A percentile compares a stretch with the other conserved stretches of the same genome.
phyloP scores from a whole-genome alignment of 495 filamentous ascomycete genomes.

The Neurospora sp. region DNA sequence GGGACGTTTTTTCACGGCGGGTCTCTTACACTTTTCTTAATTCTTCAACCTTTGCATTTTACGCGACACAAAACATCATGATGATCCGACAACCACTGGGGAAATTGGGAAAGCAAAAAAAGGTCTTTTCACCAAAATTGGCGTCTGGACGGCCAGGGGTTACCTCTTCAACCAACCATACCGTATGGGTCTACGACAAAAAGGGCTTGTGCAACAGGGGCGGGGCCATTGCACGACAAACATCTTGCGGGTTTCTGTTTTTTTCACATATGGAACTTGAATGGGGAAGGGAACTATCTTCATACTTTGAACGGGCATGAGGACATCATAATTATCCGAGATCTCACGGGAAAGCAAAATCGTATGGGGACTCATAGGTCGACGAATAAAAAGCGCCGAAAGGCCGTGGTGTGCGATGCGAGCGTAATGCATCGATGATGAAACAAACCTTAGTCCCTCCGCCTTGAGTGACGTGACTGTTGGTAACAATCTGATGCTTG shows the following conservation, averaged over 20 bases:
- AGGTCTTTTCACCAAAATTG: slow-evolving; percentile 7
- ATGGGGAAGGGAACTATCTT: neutral
- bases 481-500: neutral
- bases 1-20: slow-evolving; percentile 10
- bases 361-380: neutral
- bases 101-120: slow-evolving; percentile 21
- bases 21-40: slow-evolving; percentile 9
- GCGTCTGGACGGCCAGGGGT: slow-evolving; percentile 21
- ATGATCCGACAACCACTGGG: slow-evolving; percentile 15
- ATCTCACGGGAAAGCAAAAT: neutral
- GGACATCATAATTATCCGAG: neutral
- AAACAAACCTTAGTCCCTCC: neutral
- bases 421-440: neutral
- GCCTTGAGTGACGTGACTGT: neutral
- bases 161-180: slow-evolving; percentile 6
- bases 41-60: slow-evolving; percentile 4
- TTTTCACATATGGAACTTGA: neutral
- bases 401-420: neutral
- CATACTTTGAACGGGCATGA: neutral
- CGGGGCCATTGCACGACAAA: neutral
- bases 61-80: slow-evolving; percentile 12
- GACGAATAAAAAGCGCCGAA: neutral
- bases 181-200: neutral
- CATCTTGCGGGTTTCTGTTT: neutral
- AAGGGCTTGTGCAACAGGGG: neutral